Base-by-base conservation (phyloP, 371 early-diverging fungal genomes). In the Funneliformis caledonium region DNA sequence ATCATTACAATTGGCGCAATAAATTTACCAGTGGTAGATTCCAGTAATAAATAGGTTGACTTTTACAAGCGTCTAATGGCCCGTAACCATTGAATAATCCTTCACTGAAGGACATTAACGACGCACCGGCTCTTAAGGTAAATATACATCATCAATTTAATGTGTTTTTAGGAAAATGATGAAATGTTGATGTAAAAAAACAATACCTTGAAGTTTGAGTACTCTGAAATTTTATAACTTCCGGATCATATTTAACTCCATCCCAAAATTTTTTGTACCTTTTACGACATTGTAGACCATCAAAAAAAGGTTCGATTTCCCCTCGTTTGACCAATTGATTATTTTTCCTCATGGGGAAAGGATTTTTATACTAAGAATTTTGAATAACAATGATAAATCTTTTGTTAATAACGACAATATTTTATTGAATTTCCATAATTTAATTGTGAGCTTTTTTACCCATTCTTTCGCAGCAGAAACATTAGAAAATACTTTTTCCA, bases 41-140 rank as follows among this genome's bases (percentile, higher is more conserved):
- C 26, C 26, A 26, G 26, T 26, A 26, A 48, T 80, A 82, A 8
- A 83, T 72, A 26, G 83, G 69, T 31, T 82, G 47, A 42, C 82
- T 42, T 1, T 61, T 42, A 1, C 65, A 22, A 16, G 50, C 19
- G 5, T 80, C 70, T 19, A 80, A 78, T 4, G 33, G 31, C 12
- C 83, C 82, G 33, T 48, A 59, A 11, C 52, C 70, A 48, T 76
- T 67, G 52, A 82, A 76, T 45, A 83, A 56, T 42, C 82, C 83
- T n/a, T 80, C 45, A 7, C 77, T 37, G 45, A 64, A 82, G 22
- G 83, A 78, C 31, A 67, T 59, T 26, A 77, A 81, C 0, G 83
- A 82, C 56, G 52, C 33, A 10, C 68, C 81, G 12, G 81, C 11
- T 67, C 75, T 64, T 37, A 4, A 65, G 16, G 14, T 14, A 65